Base-by-base conservation (phyloP, 495 filamentous ascomycete species). In the Halenospora varia region DNA sequence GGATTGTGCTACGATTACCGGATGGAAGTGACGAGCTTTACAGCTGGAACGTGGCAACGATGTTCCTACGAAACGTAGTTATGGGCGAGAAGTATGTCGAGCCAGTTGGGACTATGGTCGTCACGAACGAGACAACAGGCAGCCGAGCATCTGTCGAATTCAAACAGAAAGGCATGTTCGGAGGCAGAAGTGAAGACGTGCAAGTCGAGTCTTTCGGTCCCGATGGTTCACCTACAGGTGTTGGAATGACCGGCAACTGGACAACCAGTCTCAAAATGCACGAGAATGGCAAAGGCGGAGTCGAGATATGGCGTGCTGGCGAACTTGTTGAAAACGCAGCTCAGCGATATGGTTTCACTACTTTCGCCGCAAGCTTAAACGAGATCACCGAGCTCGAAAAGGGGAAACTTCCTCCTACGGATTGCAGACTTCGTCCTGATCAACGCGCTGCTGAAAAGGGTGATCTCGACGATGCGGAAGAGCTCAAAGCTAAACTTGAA, bases 51-150 rank as follows among this genome's bases (percentile, higher is more conserved):
- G 78, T 86, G 6, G 88, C 92, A 11, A 96, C 90, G 10, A 88
- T 85, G 53, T 97, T 96, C 71, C 77, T 98, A 53, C 85, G 94
- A 46, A 98, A 98, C 65, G 90, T 98, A 58, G 94, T 98, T 61
- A 92, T 94, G 53, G 94, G 94, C 23, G 94, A 98, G 74, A 97
- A 97, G 73, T 98, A 97, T 67, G 87, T 97, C 25, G 94, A 98
- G 72, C 94, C 94, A 0, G 89, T 96, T 10, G 91, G 91, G 17
- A 88, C 81, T 51, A 89, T 97, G 84, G 81, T 84, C 17, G 82
- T 98, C 22, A 70, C 77, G 47, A 89, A 92, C 68, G 95, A 98
- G 60, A 82, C 80, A 9, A 88, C 85, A 0, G 90, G 94, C 6
- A 82, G 85, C 59, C 89, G 88, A 68, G 86, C 90, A 6, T 78